These are phyloP conservation scores for Citrus mangshanensis DNA, from an alignment of 345 rosid species.

Conservation along the genomic window DNA sequence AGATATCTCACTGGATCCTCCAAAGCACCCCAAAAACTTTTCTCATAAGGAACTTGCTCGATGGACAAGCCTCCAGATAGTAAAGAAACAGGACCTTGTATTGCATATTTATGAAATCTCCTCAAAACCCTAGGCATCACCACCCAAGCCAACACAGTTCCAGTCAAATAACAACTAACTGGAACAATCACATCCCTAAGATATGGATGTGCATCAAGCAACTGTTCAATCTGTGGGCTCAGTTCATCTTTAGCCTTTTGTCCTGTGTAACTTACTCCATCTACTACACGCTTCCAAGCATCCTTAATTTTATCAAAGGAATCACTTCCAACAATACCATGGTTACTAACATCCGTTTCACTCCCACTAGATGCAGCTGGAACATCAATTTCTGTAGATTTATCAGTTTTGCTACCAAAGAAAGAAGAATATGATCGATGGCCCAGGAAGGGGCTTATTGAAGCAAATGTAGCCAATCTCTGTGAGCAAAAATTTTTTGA, in stretches of 20 bases:
- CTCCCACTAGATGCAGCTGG: slow-evolving; percentile 38
- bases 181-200: slow-evolving; percentile 65
- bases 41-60: slow-evolving; percentile 65
- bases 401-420: slow-evolving; percentile 48
- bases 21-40: slow-evolving; percentile 83
- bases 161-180: slow-evolving; percentile 46
- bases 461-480: slow-evolving; percentile 28
- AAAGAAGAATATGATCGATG: slow-evolving; percentile 34
- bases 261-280: slow-evolving; percentile 45
- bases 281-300: slow-evolving; percentile 43
- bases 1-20: slow-evolving; percentile 89
- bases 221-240: slow-evolving; percentile 53
- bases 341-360: slow-evolving; percentile 29
- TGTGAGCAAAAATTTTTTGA: slow-evolving; percentile 13
- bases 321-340: slow-evolving; percentile 34
- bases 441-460: slow-evolving; percentile 25
- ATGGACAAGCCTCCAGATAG: slow-evolving; percentile 33
- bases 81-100: slow-evolving; percentile 49
- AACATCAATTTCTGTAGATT: slow-evolving; percentile 21
- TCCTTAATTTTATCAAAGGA: slow-evolving; percentile 60
- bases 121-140: slow-evolving; percentile 82
- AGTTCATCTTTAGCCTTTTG: slow-evolving; percentile 61
- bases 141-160: slow-evolving; percentile 73
- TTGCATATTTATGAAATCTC: slow-evolving; percentile 62
- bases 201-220: slow-evolving; percentile 64